phyloP scores from a whole-genome alignment of 2,329 filamentous ascomycete species.

The Escovopsis sp. region DNA sequence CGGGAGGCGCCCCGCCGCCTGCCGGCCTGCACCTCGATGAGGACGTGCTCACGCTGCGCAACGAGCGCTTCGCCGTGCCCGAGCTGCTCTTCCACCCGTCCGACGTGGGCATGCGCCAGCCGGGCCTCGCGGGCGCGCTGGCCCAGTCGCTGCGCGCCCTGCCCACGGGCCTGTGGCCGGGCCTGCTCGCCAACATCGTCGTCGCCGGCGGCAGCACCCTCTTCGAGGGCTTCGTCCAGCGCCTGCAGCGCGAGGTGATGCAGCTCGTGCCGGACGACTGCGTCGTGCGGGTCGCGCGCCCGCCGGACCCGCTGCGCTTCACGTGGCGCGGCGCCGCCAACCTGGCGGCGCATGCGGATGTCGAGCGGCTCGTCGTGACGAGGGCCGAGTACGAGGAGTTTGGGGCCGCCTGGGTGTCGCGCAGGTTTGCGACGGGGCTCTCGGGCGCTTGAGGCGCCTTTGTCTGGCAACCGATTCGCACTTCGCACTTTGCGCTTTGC shows the following conservation, averaged over 20 bases:
- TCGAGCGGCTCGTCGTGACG: constrained; percentile 60
- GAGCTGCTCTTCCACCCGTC: constrained; percentile 78
- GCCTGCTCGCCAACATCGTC: constrained; percentile 71
- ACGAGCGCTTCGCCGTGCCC: constrained; percentile 82
- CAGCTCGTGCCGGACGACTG: constrained; percentile 62
- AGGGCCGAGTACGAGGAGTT: constrained; percentile 83
- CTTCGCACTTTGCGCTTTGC: too few relatives aligned
- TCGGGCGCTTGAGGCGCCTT: not conserved
- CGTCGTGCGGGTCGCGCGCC: constrained; percentile 55
- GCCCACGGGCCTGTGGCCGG: constrained; percentile 72
- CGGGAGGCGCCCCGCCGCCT: too few relatives aligned
- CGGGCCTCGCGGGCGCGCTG: constrained; percentile 70
- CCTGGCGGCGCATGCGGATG: constrained; percentile 53
- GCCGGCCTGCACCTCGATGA: constrained; percentile 31
- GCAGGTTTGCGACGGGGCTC: constrained; percentile 41
- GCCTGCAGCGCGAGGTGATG: constrained; percentile 62
- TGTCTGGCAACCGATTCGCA: not conserved
- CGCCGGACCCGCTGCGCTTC: constrained; percentile 59
- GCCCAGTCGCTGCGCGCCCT: constrained; percentile 61
- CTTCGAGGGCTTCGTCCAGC: constrained; percentile 66
- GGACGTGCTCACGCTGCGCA: constrained; percentile 73
- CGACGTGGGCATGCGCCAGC: constrained; percentile 73
- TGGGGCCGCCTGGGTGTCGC: constrained; percentile 59
- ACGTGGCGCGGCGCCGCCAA: constrained; percentile 78
- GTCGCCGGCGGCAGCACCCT: constrained; percentile 77